Conservation (phyloP, 805 yeast species). For the Brettanomyces custersianus region DNA sequence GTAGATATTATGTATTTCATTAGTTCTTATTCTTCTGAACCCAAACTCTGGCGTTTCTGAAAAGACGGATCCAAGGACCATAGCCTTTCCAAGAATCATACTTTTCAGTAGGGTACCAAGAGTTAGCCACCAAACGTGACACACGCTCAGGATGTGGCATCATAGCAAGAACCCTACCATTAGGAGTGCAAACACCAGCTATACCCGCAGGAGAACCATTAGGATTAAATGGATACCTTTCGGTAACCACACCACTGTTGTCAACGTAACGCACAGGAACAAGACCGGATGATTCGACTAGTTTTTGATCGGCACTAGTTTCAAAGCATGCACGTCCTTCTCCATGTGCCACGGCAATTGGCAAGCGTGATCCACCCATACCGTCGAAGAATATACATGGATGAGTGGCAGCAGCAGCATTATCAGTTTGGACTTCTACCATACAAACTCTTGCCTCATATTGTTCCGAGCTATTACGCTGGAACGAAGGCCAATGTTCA, state of each 20-base stretch:
- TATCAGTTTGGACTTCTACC: constrained; percentile 63
- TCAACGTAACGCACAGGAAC: constrained; percentile 77
- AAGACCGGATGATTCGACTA: constrained; percentile 44
- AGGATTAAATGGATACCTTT: constrained; percentile 86
- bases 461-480: constrained; percentile 85
- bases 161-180: constrained; percentile 94
- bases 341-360: constrained; percentile 98
- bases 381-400: constrained; percentile 68
- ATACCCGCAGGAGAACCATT: constrained; percentile 93
- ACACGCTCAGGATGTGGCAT: constrained; percentile 99
- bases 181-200: constrained; percentile 82
- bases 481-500: constrained; percentile 93
- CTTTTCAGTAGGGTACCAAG: constrained; percentile 70
- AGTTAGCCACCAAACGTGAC: constrained; percentile 76
- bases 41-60: constrained; percentile 92
- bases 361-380: constrained; percentile 89
- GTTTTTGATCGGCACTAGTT: constrained; percentile 32
- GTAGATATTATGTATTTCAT: too few relatives aligned
- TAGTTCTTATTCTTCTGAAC: constrained; percentile 31
- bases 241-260: constrained; percentile 80
- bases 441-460: constrained; percentile 91
- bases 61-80: constrained; percentile 94
- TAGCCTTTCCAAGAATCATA: constrained; percentile 63
- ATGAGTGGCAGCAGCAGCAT: constrained; percentile 29
- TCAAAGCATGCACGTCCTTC: constrained; percentile 86